These are phyloP conservation scores for Pugionium dolabratum DNA, from an alignment of 345 rosid species.

Conservation along the genomic window DNA sequence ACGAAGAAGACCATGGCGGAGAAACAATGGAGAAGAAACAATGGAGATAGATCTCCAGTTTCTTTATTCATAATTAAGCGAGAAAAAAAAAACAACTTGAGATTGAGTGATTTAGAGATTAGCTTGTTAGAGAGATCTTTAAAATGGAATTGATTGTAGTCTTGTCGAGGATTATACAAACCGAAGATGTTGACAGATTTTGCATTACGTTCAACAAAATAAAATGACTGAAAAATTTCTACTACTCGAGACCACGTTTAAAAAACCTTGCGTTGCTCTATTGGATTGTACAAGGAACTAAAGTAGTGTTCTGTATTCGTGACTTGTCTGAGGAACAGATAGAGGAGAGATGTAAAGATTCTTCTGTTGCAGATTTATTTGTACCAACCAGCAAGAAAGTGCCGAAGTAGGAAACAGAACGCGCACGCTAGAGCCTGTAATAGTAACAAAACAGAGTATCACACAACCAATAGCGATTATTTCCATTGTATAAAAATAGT, in stretches of 20 bases:
- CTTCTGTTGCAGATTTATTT: conserved; percentile 47
- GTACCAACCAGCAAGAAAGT: conserved; percentile 91
- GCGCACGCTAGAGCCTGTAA: conserved; percentile 76
- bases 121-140: conserved; percentile 18
- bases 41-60: conserved; percentile 57
- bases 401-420: conserved; percentile 75
- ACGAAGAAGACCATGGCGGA: conserved; percentile 35
- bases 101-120: conserved; percentile 6
- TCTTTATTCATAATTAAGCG: not conserved
- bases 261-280: not conserved
- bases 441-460: conserved; percentile 20
- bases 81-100: not conserved
- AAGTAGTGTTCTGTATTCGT: conserved; percentile 6
- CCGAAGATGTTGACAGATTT: conserved; percentile 12
- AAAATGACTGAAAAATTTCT: conserved; percentile 3
- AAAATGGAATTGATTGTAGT: not conserved
- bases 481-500: not conserved
- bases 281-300: conserved; percentile 30
- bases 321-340: conserved; percentile 12
- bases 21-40: conserved; percentile 53
- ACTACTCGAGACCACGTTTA: conserved; percentile 3
- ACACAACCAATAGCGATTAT: not conserved
- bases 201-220: conserved; percentile 12
- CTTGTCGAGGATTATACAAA: not conserved
- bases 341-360: not conserved